Percentiles rank a stretch among this genome's conserved stretches.
Conservation (phyloP, 371 early-diverging fungal genomes). For the Mucor plumbeus region DNA sequence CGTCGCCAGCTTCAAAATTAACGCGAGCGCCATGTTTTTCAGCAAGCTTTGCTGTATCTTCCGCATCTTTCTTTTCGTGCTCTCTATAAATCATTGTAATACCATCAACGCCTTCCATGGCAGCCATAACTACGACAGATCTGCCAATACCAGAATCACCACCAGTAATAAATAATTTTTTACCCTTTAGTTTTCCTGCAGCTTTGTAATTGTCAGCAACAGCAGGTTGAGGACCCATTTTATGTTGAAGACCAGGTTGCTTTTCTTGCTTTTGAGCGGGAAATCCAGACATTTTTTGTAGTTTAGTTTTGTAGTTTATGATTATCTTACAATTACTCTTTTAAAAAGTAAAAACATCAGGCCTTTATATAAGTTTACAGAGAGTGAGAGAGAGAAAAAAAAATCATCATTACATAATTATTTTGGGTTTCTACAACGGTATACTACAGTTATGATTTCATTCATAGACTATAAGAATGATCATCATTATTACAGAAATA, state of each 20-base stretch:
- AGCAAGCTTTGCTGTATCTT: slow-evolving; percentile 19
- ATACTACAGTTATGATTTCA: neutral
- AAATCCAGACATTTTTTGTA: slow-evolving; percentile 13
- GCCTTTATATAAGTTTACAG: neutral
- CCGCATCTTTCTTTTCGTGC: slow-evolving; percentile 28
- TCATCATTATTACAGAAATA: slow-evolving; percentile 1
- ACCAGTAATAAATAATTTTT: slow-evolving; percentile 25
- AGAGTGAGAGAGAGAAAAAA: neutral
- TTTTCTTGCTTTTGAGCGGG: slow-evolving; percentile 11
- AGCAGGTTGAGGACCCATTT: slow-evolving; percentile 29
- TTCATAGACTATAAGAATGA: neutral
- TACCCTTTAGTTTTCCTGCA: slow-evolving; percentile 33
- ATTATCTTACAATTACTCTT: neutral
- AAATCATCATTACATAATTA: slow-evolving; percentile 4
- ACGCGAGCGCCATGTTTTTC: slow-evolving; percentile 21
- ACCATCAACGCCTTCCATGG: slow-evolving; percentile 35
- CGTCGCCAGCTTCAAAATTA: slow-evolving; percentile 13
- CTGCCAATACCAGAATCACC: slow-evolving; percentile 35
- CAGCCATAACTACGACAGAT: slow-evolving; percentile 25
- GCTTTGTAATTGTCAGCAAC: slow-evolving; percentile 26
- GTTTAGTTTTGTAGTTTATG: neutral
- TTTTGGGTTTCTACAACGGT: too few species aligned
- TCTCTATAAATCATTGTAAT: slow-evolving; percentile 28
- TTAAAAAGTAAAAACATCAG: neutral
- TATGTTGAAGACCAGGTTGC: slow-evolving; percentile 34